Evolutionary conservation across 352 stramenopile species (phyloP), one percentile per base, ranked within the genome.

Genomic region (Globisporangium abappressorium): DNA sequence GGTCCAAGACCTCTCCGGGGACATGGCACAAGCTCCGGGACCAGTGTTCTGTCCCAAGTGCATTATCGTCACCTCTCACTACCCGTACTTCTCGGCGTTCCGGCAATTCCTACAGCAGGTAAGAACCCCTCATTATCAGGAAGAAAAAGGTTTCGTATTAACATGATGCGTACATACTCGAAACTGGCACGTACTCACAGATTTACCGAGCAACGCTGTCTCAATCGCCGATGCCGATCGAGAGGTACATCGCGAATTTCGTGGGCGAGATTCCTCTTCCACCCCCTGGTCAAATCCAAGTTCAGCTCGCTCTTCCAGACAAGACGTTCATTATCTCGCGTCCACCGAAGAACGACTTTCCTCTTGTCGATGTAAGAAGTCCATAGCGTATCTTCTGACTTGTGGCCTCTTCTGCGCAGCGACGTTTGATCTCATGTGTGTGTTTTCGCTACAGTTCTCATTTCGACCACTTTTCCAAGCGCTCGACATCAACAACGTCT

Each of bases 181-280:
- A 66, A 18, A 41, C 33, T 63, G 53, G 30, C 14, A 12, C 18
- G 18, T 38, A 28, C 24, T 47, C 20, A 7, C 57, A 93, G 75
- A 87, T 97, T 55, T 95, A 95, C 58, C 82, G 85, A 47, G 73
- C 93, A 38, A 92, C 85, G 14, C 66, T 95, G 9, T 94, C 85
- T 0, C 85, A 97, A 54, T 88, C 95, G 0, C 94, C 96, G 1
- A 91, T 98, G 70, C 97, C 97, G 0, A 92, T 99, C 43, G 97
- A 99, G 74, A 77, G 96, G 47, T 99, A 99, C 72, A 97, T 99
- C 64, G 79, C 87, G 15, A 99, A 99, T 70, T 98, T 99, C 74
- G 93, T 98, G 58, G 82, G 79, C 47, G 97, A 99, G 80, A 95
- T 99, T 33, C 97, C 97, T 14, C 78, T 99, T 36, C 97, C 97